Evolutionary conservation across 129 eudicot genomes (phyloP), one percentile per base, ranked within the genome.

Genomic region (Escallonia rubra): DNA sequence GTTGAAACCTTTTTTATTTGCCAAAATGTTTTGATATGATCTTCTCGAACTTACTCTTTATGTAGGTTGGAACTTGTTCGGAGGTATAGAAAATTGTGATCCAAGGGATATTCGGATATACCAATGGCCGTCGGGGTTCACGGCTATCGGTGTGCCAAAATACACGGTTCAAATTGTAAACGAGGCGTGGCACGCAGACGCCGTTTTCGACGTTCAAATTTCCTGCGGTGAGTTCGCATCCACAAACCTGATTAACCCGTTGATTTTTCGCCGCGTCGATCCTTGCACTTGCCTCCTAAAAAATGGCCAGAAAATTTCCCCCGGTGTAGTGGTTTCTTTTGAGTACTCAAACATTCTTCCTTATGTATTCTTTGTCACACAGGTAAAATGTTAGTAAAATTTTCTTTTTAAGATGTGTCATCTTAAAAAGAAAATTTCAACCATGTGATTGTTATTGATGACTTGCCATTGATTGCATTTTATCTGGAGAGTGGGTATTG

Each of bases 271-370:
- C 6, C 70, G 83, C 6, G 23, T 42, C 2, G 48, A n/a, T 3
- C 0, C 1, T 3, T 56, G 45, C 3, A 34, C 4, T 3, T 79
- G 83, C 45, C 57, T 74, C 8, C 65, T 79, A 0, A 73, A 74
- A 38, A 45, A 74, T 54, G 83, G 83, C 1, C 15, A 34, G 9
- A 12, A 6, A 4, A 68, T 79, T 16, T 3, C 11, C 9, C 64
- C 57, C 0, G 83, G 83, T 1, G 68, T 69, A 51, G 72, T 73
- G 0, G 44, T 79, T 59, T 69, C 79, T 34, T 79, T 79, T 44
- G 65, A 65, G 2, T 79, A 74, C 39, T 74, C 83, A 10, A 79
- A 79, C 13, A 12, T 73, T n/a, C 65, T 67, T 49, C 83, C 83
- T 12, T 79, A 62, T 40, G 34, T 45, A 38, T 69, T 79, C 2